A percentile compares a stretch with the other conserved stretches of the same genome.
Conservation (phyloP, 164 flowering plant genomes). For the Annona cherimola region DNA sequence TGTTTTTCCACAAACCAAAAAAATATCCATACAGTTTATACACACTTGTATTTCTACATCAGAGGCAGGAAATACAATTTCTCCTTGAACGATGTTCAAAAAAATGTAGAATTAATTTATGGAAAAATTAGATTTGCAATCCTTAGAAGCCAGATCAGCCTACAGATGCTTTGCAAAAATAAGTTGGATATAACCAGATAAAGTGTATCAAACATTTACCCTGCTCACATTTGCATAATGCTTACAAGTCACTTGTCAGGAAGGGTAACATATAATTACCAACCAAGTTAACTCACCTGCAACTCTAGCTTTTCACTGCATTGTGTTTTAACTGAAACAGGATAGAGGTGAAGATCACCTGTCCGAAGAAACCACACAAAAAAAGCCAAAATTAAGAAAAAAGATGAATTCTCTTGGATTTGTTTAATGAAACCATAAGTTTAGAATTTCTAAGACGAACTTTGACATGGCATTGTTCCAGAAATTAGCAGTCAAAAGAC, state of each 20-base stretch:
- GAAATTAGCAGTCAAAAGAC: not conserved
- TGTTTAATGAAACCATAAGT: not conserved
- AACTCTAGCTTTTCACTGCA: conserved; percentile 87
- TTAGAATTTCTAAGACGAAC: not conserved
- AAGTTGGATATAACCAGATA: not conserved
- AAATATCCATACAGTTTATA: not conserved
- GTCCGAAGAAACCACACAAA: conserved; percentile 9
- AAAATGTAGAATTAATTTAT: not conserved
- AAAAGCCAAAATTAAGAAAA: not conserved
- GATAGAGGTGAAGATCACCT: conserved; percentile 85
- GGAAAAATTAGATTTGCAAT: not conserved
- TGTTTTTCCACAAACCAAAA: not conserved
- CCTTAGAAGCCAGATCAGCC: not conserved
- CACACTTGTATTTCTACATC: not conserved
- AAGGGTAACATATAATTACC: not conserved
- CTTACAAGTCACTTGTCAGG: not conserved
- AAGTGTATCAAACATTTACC: no score
- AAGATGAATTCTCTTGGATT: not conserved
- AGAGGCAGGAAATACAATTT: not conserved
- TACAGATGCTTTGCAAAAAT: not conserved
- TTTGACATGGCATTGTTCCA: not conserved
- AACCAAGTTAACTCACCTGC: conserved; percentile 52
- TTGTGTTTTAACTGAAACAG: conserved; percentile 80
- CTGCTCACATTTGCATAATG: not conserved
- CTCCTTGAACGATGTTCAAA: not conserved